Evolutionary conservation across 257 asterid genomes (phyloP).

Genomic region (Handroanthus guayacan): DNA sequence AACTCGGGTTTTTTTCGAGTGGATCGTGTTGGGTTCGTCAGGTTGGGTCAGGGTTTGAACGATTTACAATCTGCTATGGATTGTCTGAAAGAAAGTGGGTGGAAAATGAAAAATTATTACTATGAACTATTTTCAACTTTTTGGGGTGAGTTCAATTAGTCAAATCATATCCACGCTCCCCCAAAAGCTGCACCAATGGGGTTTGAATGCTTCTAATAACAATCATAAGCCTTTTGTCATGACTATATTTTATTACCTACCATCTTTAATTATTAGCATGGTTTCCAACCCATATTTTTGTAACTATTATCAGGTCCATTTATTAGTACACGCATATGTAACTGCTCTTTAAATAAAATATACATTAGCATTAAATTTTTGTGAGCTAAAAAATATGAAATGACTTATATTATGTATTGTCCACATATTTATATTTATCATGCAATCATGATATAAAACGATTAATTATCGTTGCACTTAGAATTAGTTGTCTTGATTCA

Average conservation of each 20-base stretch:
- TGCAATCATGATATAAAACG: too few relatives aligned
- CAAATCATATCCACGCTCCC: conserved; percentile 62
- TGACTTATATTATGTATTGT: too few relatives aligned
- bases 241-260: neutral
- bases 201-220: conserved; percentile 22
- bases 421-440: too few relatives aligned
- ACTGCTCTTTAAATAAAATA: too few relatives aligned
- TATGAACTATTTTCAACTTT: conserved; percentile 25
- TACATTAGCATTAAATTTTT: too few relatives aligned
- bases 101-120: neutral
- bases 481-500: too few relatives aligned
- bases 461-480: too few relatives aligned
- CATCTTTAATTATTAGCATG: neutral
- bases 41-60: too few relatives aligned
- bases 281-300: neutral
- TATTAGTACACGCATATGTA: too few relatives aligned
- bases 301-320: neutral
- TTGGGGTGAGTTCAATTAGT: conserved; percentile 42
- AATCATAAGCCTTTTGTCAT: conserved; percentile 19
- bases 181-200: conserved; percentile 37
- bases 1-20: too few relatives aligned
- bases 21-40: too few relatives aligned
- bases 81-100: conserved; percentile 5
- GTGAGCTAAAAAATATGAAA: too few relatives aligned
- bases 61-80: neutral